phyloP scores from a whole-genome alignment of 306 rosid species.

The Cyamopsis tetragonoloba region DNA sequence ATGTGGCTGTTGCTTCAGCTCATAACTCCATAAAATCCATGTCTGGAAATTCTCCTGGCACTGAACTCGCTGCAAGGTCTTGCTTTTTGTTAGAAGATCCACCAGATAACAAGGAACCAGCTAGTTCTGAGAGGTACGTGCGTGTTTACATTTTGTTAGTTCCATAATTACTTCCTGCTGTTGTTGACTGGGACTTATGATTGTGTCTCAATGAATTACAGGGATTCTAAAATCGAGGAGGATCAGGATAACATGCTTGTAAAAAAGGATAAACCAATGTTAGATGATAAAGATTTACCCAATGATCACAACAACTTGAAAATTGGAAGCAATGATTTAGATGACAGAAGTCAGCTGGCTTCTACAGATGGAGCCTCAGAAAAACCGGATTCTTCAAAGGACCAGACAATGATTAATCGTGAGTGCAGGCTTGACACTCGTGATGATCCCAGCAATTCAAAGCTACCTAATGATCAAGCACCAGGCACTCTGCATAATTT shows the following conservation, averaged over 20 bases:
- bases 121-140: slow-evolving; percentile 54
- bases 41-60: slow-evolving; percentile 57
- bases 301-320: slow-evolving; percentile 28
- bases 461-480: slow-evolving; percentile 37
- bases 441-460: slow-evolving; percentile 41
- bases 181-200: slow-evolving; percentile 34
- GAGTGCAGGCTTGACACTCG: slow-evolving; percentile 32
- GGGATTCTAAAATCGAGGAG: slow-evolving; percentile 44
- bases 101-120: slow-evolving; percentile 52
- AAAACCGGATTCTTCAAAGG: slow-evolving; percentile 33
- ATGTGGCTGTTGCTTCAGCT: slow-evolving; percentile 73
- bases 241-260: slow-evolving; percentile 33
- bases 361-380: slow-evolving; percentile 37
- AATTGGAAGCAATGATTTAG: slow-evolving; percentile 37
- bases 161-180: slow-evolving; percentile 21
- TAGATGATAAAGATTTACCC: slow-evolving; percentile 40
- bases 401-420: slow-evolving; percentile 26
- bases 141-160: slow-evolving; percentile 14
- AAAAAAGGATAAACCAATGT: slow-evolving; percentile 39
- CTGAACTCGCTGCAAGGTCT: slow-evolving; percentile 69
- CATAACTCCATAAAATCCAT: slow-evolving; percentile 66
- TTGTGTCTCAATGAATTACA: slow-evolving; percentile 34
- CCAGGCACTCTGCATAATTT: slow-evolving; percentile 32
- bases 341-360: slow-evolving; percentile 35
- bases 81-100: slow-evolving; percentile 83